Evolutionary conservation across 352 stramenopile genomes (phyloP).

Genomic region (Discostella stelligera): DNA sequence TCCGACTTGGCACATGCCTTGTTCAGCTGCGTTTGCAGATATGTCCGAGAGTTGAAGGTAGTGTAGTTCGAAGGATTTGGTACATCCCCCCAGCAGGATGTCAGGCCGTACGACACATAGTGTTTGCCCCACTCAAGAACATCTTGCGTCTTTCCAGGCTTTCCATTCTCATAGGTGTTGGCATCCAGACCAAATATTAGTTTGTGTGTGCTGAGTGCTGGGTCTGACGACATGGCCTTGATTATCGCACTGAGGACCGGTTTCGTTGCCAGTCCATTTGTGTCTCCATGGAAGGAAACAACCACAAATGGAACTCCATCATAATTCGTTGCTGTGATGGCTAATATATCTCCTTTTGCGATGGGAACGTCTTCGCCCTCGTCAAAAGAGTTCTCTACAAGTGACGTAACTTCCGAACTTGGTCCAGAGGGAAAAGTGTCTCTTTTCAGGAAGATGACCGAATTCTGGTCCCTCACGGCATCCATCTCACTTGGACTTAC

Average conservation of each 20-base stretch:
- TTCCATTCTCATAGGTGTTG: conserved; percentile 84
- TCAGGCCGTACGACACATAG: conserved; percentile 71
- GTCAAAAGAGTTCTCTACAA: conserved; percentile 73
- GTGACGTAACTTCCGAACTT: conserved; percentile 75
- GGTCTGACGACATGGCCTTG: conserved; percentile 64
- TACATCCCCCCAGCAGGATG: conserved; percentile 82
- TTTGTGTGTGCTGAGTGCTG: conserved; percentile 47
- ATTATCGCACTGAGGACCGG: conserved; percentile 80
- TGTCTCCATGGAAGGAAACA: conserved; percentile 86
- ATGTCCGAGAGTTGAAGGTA: conserved; percentile 84
- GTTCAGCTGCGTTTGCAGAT: conserved; percentile 82
- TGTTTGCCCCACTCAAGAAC: conserved; percentile 80
- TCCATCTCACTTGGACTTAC: conserved; percentile 70
- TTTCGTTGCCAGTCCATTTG: conserved; percentile 84
- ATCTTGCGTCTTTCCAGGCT: conserved; percentile 81
- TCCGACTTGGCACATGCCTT: conserved; percentile 75
- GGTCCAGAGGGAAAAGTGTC: conserved; percentile 70
- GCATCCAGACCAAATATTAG: conserved; percentile 86
- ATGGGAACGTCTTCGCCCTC: conserved; percentile 75
- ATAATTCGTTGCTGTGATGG: conserved; percentile 65
- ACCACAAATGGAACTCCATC: conserved; percentile 75
- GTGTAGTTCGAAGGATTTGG: conserved; percentile 82
- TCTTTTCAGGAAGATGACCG: conserved; percentile 83
- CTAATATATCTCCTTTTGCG: conserved; percentile 83
- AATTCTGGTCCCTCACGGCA: conserved; percentile 85